Evolutionary conservation across 805 yeast genomes (phyloP).

Genomic region (Nakazawaea peltata): DNA sequence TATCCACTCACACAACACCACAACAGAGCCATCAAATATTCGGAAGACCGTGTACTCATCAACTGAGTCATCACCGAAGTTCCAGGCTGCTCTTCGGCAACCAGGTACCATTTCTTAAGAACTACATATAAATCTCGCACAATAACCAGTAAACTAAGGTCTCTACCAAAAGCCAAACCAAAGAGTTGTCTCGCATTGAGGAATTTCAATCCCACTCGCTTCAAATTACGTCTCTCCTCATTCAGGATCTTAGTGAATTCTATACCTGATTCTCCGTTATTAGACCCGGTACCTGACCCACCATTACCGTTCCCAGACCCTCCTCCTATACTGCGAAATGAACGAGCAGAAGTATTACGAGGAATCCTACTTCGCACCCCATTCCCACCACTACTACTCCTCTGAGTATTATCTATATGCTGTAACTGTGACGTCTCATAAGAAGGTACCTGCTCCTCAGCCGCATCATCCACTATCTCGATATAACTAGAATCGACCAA

Average conservation of each 20-base stretch:
- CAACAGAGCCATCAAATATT: conserved; percentile 73
- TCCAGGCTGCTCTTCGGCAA: neutral
- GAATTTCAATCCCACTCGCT: conserved; percentile 60
- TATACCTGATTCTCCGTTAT: no score
- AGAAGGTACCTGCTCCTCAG: conserved; percentile 10
- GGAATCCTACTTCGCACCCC: neutral
- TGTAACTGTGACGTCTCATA: conserved; percentile 8
- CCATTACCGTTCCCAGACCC: no score
- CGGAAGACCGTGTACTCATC: conserved; percentile 64
- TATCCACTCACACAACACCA: conserved; percentile 92
- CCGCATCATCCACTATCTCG: conserved; percentile 5
- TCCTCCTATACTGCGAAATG: conserved; percentile 3
- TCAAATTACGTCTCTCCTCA: conserved; percentile 21
- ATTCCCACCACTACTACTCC: neutral
- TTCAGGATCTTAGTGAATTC: conserved; percentile 4
- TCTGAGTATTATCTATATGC: no score
- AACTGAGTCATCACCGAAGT: neutral
- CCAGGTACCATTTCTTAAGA: conserved; percentile 19
- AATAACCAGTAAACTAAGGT: conserved; percentile 46
- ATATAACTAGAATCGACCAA: conserved; percentile 2
- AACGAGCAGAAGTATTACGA: no score
- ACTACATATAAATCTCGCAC: conserved; percentile 18
- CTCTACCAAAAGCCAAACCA: conserved; percentile 69
- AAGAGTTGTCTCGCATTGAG: conserved; percentile 72
- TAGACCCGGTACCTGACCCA: no score